Base-by-base conservation (phyloP, 441 rosid genomes). In the Eugenia klotzschiana region DNA sequence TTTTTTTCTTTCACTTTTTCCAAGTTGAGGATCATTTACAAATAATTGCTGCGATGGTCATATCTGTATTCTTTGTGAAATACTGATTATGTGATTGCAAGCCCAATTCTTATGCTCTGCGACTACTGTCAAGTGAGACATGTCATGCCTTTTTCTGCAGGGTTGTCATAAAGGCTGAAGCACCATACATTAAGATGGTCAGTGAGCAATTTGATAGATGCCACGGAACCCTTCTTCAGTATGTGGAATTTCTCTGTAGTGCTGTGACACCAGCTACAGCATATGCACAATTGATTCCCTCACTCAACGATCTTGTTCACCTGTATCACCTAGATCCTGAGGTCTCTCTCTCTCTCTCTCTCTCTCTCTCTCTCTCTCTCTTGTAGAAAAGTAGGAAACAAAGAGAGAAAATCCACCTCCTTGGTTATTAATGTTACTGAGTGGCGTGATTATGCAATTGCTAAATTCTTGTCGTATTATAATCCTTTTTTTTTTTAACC, bases 221-320 rank as follows among this genome's bases (percentile, higher is more conserved):
- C 87, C 99, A 98, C 89, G 99, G 99, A 82, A 93, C 98, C 87
- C 99, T 98, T 87, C 99, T 98, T 84, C 99, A 98, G 85, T 98
- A 93, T 84, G 99, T 96, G 84, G 99, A 98, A 86, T 98, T 96
- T 86, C 99, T 98, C 82, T 92, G 93, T 81, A 91, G 96, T 87
- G 98, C 98, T 58, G 89, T 98, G 82, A 89, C 93, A 40, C 99
- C 99, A 51, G 89, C 95, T 80, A 80, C 90, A 89, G 93, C 95
- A 58, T 98, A 96, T 86, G 93, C 97, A 82, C 94, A 90, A 84
- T 88, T 96, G 88, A 89, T 98, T 87, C 99, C 99, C 56, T 91
- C 98, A 26, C 98, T 98, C 72, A 83, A 95, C 85, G 98, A 96
- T 86, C 99, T 98, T 88, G 88, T 96, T 84, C 98, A 96, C 88